These are phyloP conservation scores for Hypoxylon trugodes DNA, from an alignment of 495 filamentous ascomycete genomes.

Conservation along the genomic window DNA sequence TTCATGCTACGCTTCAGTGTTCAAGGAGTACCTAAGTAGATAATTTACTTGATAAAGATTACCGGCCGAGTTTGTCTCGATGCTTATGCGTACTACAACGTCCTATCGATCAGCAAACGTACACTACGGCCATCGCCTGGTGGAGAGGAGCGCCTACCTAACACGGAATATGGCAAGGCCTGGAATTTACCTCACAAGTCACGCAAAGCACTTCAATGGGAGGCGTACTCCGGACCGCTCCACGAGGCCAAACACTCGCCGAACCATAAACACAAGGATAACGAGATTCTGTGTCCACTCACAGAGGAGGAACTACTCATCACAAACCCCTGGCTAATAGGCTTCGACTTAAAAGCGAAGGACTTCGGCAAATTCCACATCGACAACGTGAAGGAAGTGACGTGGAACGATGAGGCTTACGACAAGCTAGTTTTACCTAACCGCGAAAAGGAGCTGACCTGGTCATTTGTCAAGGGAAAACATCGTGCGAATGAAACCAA, in stretches of 20 bases:
- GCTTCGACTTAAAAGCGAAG: slow-evolving; percentile 56
- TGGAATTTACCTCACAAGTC: no score
- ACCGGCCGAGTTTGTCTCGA: slow-evolving; percentile 37
- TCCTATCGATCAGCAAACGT: slow-evolving; percentile 14
- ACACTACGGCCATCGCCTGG: slow-evolving; percentile 19
- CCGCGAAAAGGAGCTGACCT: slow-evolving; percentile 62
- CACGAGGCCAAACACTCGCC: not conserved
- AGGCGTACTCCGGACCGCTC: not conserved
- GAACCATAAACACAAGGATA: not conserved
- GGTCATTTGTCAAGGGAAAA: slow-evolving; percentile 60
- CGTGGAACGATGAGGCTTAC: slow-evolving; percentile 64
- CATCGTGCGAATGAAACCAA: slow-evolving; percentile 58
- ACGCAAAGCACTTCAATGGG: no score
- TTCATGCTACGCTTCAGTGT: not conserved
- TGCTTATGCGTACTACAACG: slow-evolving; percentile 31
- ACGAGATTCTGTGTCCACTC: slow-evolving; percentile 29
- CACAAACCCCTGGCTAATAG: slow-evolving; percentile 50
- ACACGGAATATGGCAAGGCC: no score
- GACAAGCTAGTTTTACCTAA: slow-evolving; percentile 62
- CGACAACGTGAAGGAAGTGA: slow-evolving; percentile 50
- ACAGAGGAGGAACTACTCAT: slow-evolving; percentile 56
- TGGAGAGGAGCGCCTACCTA: no score
- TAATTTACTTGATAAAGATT: not conserved
- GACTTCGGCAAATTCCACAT: slow-evolving; percentile 53
- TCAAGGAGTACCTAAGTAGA: not conserved